phyloP scores from a whole-genome alignment of 2,329 filamentous ascomycete genomes.

The Aspergillus sp. region DNA sequence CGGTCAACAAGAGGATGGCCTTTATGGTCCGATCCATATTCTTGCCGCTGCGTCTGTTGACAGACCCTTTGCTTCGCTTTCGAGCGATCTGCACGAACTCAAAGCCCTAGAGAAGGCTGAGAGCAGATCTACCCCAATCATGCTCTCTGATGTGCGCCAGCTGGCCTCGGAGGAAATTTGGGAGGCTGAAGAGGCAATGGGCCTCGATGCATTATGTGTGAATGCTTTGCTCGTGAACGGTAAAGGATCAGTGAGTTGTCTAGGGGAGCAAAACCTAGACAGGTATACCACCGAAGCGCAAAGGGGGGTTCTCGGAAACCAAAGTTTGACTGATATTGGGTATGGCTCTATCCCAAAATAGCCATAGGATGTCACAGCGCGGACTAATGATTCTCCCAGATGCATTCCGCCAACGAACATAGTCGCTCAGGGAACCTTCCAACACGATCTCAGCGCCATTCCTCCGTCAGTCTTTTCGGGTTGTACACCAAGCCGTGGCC shows the following conservation, averaged over 20 bases:
- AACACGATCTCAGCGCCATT: constrained; percentile 23
- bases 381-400: constrained; percentile 6
- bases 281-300: constrained; percentile 28
- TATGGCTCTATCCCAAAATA: neutral
- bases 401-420: constrained; percentile 19
- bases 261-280: constrained; percentile 44
- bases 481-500: constrained; percentile 49
- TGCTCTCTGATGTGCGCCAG: constrained; percentile 58
- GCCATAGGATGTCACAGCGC: no score
- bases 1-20: constrained; percentile 59
- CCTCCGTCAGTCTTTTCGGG: constrained; percentile 28
- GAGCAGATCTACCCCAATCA: constrained; percentile 43
- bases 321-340: constrained; percentile 21
- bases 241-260: constrained; percentile 55
- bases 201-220: constrained; percentile 52
- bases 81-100: constrained; percentile 34
- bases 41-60: constrained; percentile 33
- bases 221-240: constrained; percentile 62
- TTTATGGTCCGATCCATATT: constrained; percentile 57
- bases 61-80: constrained; percentile 53
- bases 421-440: constrained; percentile 16
- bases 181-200: constrained; percentile 23
- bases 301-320: constrained; percentile 12
- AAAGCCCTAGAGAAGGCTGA: constrained; percentile 51
- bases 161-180: constrained; percentile 49